Evolutionary conservation across 495 filamentous ascomycete species (phyloP).

Genomic region (Aspergillus diversus): DNA sequence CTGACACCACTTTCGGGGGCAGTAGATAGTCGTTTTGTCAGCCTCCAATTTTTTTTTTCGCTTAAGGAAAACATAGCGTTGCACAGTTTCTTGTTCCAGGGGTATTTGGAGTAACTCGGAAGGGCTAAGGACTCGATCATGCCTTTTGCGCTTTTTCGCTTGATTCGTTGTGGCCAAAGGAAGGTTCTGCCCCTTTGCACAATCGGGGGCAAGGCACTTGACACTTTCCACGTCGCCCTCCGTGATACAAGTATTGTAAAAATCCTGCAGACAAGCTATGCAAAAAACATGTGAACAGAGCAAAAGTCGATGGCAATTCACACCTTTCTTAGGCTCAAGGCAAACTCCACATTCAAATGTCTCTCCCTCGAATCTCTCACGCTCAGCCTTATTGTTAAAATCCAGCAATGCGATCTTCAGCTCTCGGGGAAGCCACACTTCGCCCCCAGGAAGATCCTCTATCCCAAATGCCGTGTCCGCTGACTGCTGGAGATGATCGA

Average conservation of each 20-base stretch:
- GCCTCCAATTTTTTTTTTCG: conserved; percentile 90
- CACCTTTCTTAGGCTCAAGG: conserved; percentile 89
- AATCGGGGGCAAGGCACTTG: conserved; percentile 75
- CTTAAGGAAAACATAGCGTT: conserved; percentile 85
- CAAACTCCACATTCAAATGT: conserved; percentile 93
- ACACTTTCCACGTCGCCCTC: conserved; percentile 81
- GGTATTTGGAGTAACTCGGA: conserved; percentile 89
- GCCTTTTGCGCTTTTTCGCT: conserved; percentile 44
- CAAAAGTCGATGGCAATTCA: conserved; percentile 73
- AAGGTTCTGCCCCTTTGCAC: conserved; percentile 61
- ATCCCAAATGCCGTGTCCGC: conserved; percentile 79
- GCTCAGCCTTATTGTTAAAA: conserved; percentile 73
- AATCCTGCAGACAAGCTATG: conserved; percentile 78
- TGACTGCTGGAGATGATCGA: conserved; percentile 82
- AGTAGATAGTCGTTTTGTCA: conserved; percentile 91
- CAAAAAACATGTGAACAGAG: conserved; percentile 93
- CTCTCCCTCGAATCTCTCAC: conserved; percentile 74
- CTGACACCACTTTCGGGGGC: conserved; percentile 91
- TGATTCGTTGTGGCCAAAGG: conserved; percentile 22
- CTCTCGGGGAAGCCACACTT: conserved; percentile 47
- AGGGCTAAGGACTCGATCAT: conserved; percentile 72
- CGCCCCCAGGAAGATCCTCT: conserved; percentile 51
- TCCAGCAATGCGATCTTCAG: conserved; percentile 76
- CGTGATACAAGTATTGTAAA: conserved; percentile 82
- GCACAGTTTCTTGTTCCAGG: conserved; percentile 69